Evolutionary conservation across 768 basidiomycete species (phyloP), one percentile per base, ranked within the genome.

Genomic region (Daedalea quercina): DNA sequence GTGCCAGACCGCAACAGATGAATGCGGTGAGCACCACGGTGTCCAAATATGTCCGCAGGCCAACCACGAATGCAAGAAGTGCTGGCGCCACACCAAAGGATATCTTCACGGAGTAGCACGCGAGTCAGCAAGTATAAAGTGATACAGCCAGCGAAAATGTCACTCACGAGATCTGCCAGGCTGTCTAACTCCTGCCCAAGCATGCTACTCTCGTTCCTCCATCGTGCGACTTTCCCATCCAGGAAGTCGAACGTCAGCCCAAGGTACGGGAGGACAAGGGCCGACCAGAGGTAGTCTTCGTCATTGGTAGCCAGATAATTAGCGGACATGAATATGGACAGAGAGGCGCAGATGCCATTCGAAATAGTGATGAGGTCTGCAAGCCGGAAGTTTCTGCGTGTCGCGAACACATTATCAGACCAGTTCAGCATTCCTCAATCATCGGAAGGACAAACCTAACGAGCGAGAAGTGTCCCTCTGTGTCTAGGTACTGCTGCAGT

Each of bases 351-450:
- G 69, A 98, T 87, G 43, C 96, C 96, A 67, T 99, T 99, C 87
- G 94, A 94, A 58, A 99, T 93, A 33, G 96, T 99, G 62, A 99
- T 93, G 48, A 96, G 79, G 74, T 99, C 96, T 59, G 96, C 96
- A 24, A 98, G 81, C 50, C 94, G 90, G 67, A 99, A 99, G 70
- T 97, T 98, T 61, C 96, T 96, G 62, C 19, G 57, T 15, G 42
- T 31, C n/a, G 12, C 19, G 26, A 33, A 40, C n/a, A 9, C 15
- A n/a, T 25, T 7, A 28, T 47, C 40, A 43, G 37, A 35, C 50
- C 45, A 17, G n/a, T 7, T 26, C 20, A 35, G 41, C 26, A 37
- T 2, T 46, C 25, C 25, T 35, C 34, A 9, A 35, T 8, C 8
- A 35, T 8, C 17, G 34, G 34, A 35, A 3, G 54, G 58, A 48